Evolutionary conservation across 2,329 filamentous ascomycete species (phyloP).

Genomic region (Ophiostoma sp.): DNA sequence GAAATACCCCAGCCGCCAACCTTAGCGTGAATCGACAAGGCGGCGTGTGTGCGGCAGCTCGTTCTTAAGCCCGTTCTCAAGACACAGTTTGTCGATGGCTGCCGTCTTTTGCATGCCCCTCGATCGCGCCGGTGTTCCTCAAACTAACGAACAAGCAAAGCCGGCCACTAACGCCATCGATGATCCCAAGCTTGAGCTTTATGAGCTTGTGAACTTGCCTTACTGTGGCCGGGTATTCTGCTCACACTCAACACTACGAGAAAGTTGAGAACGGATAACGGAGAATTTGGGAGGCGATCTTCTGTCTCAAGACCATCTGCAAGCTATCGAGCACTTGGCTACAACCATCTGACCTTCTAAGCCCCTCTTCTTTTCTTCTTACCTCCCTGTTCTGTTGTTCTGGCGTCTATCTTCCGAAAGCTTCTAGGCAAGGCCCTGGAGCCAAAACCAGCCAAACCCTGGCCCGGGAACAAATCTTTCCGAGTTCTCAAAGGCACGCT

Average conservation of each 20-base stretch:
- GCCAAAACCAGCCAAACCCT: not conserved
- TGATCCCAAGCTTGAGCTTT: not conserved
- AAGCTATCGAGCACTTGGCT: not conserved
- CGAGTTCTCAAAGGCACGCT: not conserved
- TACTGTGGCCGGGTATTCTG: slow-evolving; percentile 1
- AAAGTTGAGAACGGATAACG: not conserved
- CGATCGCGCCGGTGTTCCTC: not conserved
- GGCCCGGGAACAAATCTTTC: not conserved
- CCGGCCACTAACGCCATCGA: not conserved
- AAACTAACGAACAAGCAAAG: not conserved
- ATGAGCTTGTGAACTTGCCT: not conserved
- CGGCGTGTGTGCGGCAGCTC: not conserved
- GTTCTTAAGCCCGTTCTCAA: not conserved
- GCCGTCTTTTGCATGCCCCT: not conserved
- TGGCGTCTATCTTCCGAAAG: not conserved
- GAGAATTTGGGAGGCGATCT: not conserved
- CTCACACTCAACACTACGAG: not conserved
- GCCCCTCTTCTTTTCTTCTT: not conserved
- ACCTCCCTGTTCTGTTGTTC: not conserved
- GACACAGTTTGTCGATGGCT: not conserved
- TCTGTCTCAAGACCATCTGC: not conserved
- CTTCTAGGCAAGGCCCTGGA: not conserved
- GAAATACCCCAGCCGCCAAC: not conserved
- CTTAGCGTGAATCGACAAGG: slow-evolving; percentile 6
- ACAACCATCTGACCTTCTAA: not conserved